Evolutionary conservation across 2,329 filamentous ascomycete genomes (phyloP), one percentile per base, ranked within the genome.

Genomic region (Epichloe brachyelytri): DNA sequence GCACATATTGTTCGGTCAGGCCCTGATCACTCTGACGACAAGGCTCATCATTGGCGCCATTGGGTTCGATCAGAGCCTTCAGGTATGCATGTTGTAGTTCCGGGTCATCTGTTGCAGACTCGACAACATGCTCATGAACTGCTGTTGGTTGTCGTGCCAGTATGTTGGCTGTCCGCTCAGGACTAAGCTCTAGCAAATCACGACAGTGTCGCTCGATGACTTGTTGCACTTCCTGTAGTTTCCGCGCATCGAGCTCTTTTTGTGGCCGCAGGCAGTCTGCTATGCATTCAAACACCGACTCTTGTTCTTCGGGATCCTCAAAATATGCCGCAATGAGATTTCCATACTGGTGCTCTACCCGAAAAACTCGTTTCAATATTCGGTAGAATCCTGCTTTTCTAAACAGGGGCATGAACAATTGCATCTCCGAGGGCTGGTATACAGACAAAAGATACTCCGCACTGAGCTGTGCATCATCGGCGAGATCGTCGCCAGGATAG

Each of bases 401-500:
- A 59, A 97, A 87, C 0, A 87, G 69, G 0, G 87, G 82, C 53
- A 97, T 84, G 59, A 97, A 71, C 10, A 75, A 75, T 34, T 82
- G 75, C 54, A 93, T 75, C 62, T 95, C 86, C 3, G 91, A 82
- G 15, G 94, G 93, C 51, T 93, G 89, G 63, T 97, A 96, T 5
- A 93, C 81, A 0, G 94, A 97, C 19, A 98, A 74, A 1, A 98
- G 72, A 64, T 98, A 98, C 68, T 98, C 93, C 1, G 87, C 86
- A 62, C 93, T 98, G n/a, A 98, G 77, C 67, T 98, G 90, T 43
- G 91, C 94, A 66, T 98, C 93, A 50, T 96, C 91, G 4, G 84
- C 83, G 59, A 97, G 77, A 54, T 91, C 86, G 11, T 78, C 72
- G 3, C 82, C 83, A 0, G 90, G 89, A 58, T 89, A 95, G 54